Evolutionary conservation across 768 basidiomycete genomes (phyloP).

Genomic region (Cubamyces lactineus): DNA sequence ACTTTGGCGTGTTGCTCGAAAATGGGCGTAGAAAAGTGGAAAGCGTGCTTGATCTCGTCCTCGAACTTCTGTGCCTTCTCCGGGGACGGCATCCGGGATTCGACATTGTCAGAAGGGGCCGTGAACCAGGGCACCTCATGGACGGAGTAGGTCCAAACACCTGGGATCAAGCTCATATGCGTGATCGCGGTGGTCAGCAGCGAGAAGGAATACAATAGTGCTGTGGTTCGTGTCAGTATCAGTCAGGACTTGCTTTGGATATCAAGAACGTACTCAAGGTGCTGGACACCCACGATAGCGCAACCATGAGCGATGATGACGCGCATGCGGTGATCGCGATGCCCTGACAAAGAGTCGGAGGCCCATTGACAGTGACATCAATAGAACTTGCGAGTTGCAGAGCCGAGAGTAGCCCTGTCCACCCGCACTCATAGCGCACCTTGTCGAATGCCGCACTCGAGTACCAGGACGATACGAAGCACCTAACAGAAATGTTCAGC

Average conservation of each 20-base stretch:
- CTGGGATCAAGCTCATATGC: constrained; percentile 47
- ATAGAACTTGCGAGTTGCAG: constrained; percentile 58
- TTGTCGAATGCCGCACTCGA: constrained; percentile 39
- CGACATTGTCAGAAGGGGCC: constrained; percentile 14
- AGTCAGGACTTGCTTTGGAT: too few species aligned
- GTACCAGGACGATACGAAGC: constrained; percentile 40
- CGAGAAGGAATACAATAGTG: constrained; percentile 57
- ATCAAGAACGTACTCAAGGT: constrained; percentile 31
- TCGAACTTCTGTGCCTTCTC: constrained; percentile 5
- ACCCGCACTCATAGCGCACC: constrained; percentile 56
- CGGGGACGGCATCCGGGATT: neutral
- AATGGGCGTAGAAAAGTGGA: constrained; percentile 21
- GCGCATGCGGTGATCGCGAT: constrained; percentile 32
- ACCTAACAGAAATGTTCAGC: neutral
- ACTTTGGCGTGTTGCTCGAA: constrained; percentile 21
- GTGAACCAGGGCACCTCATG: constrained; percentile 63
- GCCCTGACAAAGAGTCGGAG: constrained; percentile 40
- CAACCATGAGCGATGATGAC: constrained; percentile 34
- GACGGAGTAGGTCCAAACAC: constrained; percentile 57
- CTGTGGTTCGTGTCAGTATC: constrained; percentile 33
- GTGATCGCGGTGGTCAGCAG: constrained; percentile 50
- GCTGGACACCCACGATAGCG: constrained; percentile 37
- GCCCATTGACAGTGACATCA: constrained; percentile 48
- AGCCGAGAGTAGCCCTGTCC: constrained; percentile 52
- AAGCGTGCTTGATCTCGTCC: constrained; percentile 12